These are phyloP conservation scores for Amylocarpus encephaloides DNA, from an alignment of 2,329 filamentous ascomycete genomes.

Conservation along the genomic window DNA sequence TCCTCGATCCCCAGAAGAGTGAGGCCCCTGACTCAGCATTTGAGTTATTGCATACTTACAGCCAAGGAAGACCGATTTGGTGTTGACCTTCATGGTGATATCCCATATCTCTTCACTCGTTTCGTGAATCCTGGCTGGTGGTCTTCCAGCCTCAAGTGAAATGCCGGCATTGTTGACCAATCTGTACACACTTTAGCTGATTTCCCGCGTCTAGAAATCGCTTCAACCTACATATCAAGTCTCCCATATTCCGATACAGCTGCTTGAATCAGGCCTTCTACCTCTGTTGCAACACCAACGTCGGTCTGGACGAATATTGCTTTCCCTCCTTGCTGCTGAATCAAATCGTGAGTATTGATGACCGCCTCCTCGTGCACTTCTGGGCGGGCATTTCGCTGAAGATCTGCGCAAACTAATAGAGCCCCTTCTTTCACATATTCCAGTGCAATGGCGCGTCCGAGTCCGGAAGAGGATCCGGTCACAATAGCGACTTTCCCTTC, in stretches of 20 bases:
- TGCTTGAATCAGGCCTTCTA: slow-evolving; percentile 34
- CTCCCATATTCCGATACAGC: slow-evolving; percentile 35
- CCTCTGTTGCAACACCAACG: slow-evolving; percentile 33
- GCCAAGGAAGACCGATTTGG: slow-evolving; percentile 35
- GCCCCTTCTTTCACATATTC: slow-evolving; percentile 38
- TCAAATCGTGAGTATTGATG: slow-evolving; percentile 35
- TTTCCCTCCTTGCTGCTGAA: slow-evolving; percentile 31
- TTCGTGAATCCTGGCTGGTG: slow-evolving; percentile 38
- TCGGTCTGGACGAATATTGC: slow-evolving; percentile 40
- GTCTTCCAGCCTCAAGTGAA: slow-evolving; percentile 31
- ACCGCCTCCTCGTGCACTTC: slow-evolving; percentile 26
- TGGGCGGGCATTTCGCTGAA: slow-evolving; percentile 26
- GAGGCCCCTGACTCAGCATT: slow-evolving; percentile 43
- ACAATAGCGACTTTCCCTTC: slow-evolving; percentile 36
- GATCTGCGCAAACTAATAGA: slow-evolving; percentile 38
- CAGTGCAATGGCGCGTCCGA: slow-evolving; percentile 41
- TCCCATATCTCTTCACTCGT: slow-evolving; percentile 42
- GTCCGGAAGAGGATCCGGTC: slow-evolving; percentile 41
- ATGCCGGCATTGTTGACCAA: slow-evolving; percentile 47
- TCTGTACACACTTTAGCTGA: slow-evolving; percentile 20
- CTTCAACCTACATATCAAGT: slow-evolving; percentile 36
- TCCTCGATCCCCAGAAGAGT: slow-evolving; percentile 36
- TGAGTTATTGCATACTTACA: slow-evolving; percentile 42
- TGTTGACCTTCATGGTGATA: slow-evolving; percentile 34
- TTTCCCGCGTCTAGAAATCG: no score